Evolutionary conservation across 768 basidiomycete genomes (phyloP).

Genomic region (Amanita muscaria): DNA sequence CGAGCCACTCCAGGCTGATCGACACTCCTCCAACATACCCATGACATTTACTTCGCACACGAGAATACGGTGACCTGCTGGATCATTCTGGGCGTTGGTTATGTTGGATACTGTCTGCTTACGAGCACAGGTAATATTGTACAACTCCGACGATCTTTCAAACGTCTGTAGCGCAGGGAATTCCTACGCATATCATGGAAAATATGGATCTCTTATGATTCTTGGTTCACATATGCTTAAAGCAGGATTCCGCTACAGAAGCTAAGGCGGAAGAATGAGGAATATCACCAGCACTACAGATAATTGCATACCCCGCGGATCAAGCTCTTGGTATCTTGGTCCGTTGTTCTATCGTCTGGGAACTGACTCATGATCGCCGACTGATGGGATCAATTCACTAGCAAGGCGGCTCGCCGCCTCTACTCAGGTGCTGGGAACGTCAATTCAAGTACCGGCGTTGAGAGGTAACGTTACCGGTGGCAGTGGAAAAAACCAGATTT

Average conservation of each 20-base stretch:
- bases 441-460: constrained; percentile 94
- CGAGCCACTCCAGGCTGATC: too few relatives aligned
- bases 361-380: constrained; percentile 63
- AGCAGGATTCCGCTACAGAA: constrained; percentile 88
- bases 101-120: too few relatives aligned
- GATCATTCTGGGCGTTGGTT: constrained; percentile 49
- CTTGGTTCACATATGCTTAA: constrained; percentile 88
- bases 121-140: too few relatives aligned
- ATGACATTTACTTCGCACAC: too few relatives aligned
- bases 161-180: constrained; percentile 7
- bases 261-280: constrained; percentile 32
- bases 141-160: too few relatives aligned
- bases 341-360: constrained; percentile 86
- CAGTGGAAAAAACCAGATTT: too few relatives aligned
- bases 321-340: constrained; percentile 90
- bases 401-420: constrained; percentile 62
- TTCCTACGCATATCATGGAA: constrained; percentile 74
- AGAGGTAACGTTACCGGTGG: too few relatives aligned
- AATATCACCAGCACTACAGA: constrained; percentile 10
- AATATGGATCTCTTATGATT: constrained; percentile 92
- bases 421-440: constrained; percentile 97
- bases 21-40: too few relatives aligned
- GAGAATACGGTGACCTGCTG: constrained; percentile 87
- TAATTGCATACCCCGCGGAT: constrained; percentile 78
- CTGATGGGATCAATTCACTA: too few relatives aligned